A percentile compares a stretch with the other conserved stretches of the same genome.
Conservation (phyloP, 306 rosid genomes). For the Trichosanthes truncata region DNA sequence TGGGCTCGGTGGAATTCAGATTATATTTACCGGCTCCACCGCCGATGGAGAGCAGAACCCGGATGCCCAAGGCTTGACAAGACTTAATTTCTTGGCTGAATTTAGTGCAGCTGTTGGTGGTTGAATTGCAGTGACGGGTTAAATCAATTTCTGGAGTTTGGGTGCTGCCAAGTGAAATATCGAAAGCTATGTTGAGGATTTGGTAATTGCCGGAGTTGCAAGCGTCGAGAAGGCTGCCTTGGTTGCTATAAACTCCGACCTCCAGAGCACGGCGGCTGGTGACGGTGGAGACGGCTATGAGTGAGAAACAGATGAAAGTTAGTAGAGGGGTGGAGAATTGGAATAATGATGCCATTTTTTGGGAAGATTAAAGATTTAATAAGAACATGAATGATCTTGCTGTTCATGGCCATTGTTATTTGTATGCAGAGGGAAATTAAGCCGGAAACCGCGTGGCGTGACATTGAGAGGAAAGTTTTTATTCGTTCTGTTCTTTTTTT, state of each 20-base stretch:
- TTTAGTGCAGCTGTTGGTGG: neutral
- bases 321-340: neutral
- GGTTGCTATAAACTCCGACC: neutral
- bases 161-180: neutral
- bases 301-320: neutral
- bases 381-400: no score
- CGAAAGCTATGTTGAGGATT: slow-evolving; percentile 13
- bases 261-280: neutral
- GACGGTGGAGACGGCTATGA: neutral
- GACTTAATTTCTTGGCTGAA: slow-evolving; percentile 3
- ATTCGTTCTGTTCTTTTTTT: no score
- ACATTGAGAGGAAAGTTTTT: no score
- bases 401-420: neutral
- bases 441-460: no score
- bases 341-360: neutral
- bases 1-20: slow-evolving; percentile 12
- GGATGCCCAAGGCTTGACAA: slow-evolving; percentile 15
- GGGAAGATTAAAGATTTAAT: neutral
- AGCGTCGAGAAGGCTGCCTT: neutral
- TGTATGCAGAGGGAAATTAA: neutral
- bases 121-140: neutral
- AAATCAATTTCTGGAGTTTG: neutral
- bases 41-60: slow-evolving; percentile 10
- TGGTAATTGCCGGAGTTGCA: slow-evolving; percentile 13
- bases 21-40: neutral